phyloP scores from a whole-genome alignment of 495 filamentous ascomycete genomes.

The Neurospora sp. region DNA sequence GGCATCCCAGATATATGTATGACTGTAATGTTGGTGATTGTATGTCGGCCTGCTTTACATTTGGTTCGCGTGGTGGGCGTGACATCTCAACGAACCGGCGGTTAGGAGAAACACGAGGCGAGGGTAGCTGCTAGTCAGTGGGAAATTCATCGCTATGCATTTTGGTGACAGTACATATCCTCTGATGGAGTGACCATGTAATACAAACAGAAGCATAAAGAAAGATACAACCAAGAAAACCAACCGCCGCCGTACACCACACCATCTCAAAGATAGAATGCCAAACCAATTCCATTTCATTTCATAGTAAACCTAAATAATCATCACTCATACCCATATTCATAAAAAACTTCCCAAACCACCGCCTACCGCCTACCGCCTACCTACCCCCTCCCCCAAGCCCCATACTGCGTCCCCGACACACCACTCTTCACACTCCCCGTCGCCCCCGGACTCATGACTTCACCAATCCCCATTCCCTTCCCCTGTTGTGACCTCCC shows the following conservation, averaged over 20 bases:
- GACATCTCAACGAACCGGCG: not conserved
- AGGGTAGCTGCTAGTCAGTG: too few relatives aligned
- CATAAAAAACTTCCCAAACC: not conserved
- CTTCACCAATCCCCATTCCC: conserved; percentile 9
- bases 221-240: not conserved
- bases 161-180: not conserved
- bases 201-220: not conserved
- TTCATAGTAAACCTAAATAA: not conserved
- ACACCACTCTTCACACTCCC: not conserved
- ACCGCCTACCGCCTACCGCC: not conserved
- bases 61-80: not conserved
- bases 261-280: not conserved
- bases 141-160: not conserved
- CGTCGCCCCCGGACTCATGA: conserved; percentile 1
- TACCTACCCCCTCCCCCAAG: conserved; percentile 10
- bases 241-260: not conserved
- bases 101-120: not conserved
- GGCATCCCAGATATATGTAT: too few relatives aligned
- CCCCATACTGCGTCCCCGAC: conserved; percentile 1
- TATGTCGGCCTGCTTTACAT: too few relatives aligned
- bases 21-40: too few relatives aligned
- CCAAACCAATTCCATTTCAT: not conserved
- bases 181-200: not conserved
- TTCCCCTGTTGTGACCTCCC: conserved; percentile 28
- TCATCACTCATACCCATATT: not conserved